A percentile compares a stretch with the other conserved stretches of the same genome.
Evolutionary conservation across 768 basidiomycete genomes (phyloP).

Genomic region (Collybia mongolica): DNA sequence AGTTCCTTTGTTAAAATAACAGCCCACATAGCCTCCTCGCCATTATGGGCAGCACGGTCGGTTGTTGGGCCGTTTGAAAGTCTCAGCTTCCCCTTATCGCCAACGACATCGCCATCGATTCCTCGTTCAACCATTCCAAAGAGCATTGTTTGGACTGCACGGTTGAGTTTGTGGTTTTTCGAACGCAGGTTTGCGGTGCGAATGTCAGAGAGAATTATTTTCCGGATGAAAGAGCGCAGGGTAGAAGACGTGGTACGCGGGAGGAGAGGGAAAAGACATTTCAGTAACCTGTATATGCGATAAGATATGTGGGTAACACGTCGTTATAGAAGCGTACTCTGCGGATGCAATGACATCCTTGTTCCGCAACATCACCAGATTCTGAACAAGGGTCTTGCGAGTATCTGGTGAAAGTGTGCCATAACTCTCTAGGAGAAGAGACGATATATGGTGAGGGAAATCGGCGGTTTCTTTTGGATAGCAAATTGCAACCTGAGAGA

Average conservation of each 20-base stretch:
- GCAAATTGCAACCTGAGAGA: slow-evolving; percentile 82
- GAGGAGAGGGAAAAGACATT: slow-evolving; percentile 90
- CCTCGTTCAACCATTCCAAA: slow-evolving; percentile 96
- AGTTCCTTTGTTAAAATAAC: slow-evolving; percentile 90
- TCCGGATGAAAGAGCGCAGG: slow-evolving; percentile 83
- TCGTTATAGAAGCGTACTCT: slow-evolving; percentile 56
- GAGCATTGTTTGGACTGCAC: slow-evolving; percentile 92
- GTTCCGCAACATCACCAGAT: slow-evolving; percentile 89
- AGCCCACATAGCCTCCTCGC: slow-evolving; percentile 97
- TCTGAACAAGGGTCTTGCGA: slow-evolving; percentile 83
- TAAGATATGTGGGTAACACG: slow-evolving; percentile 3
- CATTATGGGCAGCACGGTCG: slow-evolving; percentile 41
- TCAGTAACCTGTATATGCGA: slow-evolving; percentile 63
- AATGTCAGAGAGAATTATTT: slow-evolving; percentile 93
- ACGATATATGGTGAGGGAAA: slow-evolving; percentile 79
- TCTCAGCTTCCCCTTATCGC: slow-evolving; percentile 80
- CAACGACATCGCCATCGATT: slow-evolving; percentile 76
- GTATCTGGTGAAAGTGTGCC: slow-evolving; percentile 75
- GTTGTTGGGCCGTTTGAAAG: slow-evolving; percentile 33
- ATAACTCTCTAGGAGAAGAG: slow-evolving; percentile 78
- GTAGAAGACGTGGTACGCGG: slow-evolving; percentile 89
- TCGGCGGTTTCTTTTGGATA: slow-evolving; percentile 90
- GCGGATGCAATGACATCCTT: slow-evolving; percentile 91
- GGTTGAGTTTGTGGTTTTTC: slow-evolving; percentile 95
- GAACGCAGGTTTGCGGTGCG: slow-evolving; percentile 83